Conservation (phyloP, 129 eudicot genomes). For the Mikania micrantha region DNA sequence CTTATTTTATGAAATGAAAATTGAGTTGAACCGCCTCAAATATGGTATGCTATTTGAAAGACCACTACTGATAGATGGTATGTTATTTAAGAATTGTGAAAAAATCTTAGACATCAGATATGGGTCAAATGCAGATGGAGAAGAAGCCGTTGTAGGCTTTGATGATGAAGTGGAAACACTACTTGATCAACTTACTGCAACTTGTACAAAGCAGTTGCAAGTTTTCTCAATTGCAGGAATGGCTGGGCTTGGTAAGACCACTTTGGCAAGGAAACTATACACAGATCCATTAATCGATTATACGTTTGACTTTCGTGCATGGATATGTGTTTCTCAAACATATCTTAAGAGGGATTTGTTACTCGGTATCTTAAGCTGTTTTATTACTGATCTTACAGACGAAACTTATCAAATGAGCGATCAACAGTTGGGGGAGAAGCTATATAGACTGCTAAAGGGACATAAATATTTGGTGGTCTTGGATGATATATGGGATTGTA, state of each 20-base stretch:
- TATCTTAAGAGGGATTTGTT: conserved; percentile 19
- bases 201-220: neutral
- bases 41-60: neutral
- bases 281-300: neutral
- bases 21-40: neutral
- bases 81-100: neutral
- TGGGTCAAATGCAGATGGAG: neutral
- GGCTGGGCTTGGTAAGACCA: conserved; percentile 42
- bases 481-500: conserved; percentile 29
- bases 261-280: conserved; percentile 29
- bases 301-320: conserved; percentile 17
- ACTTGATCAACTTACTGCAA: conserved; percentile 10
- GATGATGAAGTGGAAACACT: conserved; percentile 24
- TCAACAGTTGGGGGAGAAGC: conserved; percentile 3
- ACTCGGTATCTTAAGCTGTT: conserved; percentile 4
- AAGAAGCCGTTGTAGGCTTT: conserved; percentile 23
- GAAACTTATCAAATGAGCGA: neutral
- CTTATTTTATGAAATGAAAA: neutral
- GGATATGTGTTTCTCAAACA: conserved; percentile 23
- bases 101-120: conserved; percentile 7
- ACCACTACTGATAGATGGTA: neutral
- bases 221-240: conserved; percentile 33
- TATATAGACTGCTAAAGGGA: conserved; percentile 11
- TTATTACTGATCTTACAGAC: neutral
- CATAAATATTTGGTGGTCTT: conserved; percentile 25